Base-by-base conservation (phyloP, 23 red algal species). In the Gracilaria gracilis region DNA sequence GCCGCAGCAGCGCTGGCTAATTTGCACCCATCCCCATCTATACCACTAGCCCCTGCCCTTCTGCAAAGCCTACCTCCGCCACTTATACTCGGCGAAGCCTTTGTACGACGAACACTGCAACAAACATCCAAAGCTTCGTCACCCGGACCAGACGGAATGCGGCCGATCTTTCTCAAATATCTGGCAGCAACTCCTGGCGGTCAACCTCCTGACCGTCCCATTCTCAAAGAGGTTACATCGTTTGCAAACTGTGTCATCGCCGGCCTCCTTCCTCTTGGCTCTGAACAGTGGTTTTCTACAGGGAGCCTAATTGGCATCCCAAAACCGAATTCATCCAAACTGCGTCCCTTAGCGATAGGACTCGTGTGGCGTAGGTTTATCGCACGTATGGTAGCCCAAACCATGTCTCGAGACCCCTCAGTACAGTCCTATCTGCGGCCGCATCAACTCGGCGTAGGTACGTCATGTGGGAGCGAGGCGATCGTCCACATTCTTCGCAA, bases 401-500 rank as follows among this genome's bases (percentile, higher is more conserved):
- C 42, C 4, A 46, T 46, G 42, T 46, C 42, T 7, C 42, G 42
- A 46, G 42, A 46, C 42, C 4, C 4, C 11, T 4, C 4, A 46
- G 42, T 46, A 11, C 42, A 46, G 42, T 46, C 42, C 11, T 46
- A 46, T 11, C 42, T 46, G 11, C 42, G 42, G 5, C 42, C 27
- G 16, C 58, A 27, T 15, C 27, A 29, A 64, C 27, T 64, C 3
- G 58, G 54, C 75, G 47, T 46, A 46, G 42, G 42, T 4, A 46
- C 42, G 5, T 11, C 42, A 46, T 46, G 42, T 11, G 42, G 42
- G 5, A 46, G 42, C 11, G 42, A 46, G 11, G 42, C 42, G 11
- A 46, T 81, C n/a, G 3, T 57, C 8, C 77, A 81, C 34, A 58
- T 58, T 58, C 49, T 81, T 48, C 40, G 48, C n/a, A 9, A 19